These are phyloP conservation scores for Sporisorium sorghi DNA, from an alignment of 1,284 basidiomycete genomes.

Conservation along the genomic window DNA sequence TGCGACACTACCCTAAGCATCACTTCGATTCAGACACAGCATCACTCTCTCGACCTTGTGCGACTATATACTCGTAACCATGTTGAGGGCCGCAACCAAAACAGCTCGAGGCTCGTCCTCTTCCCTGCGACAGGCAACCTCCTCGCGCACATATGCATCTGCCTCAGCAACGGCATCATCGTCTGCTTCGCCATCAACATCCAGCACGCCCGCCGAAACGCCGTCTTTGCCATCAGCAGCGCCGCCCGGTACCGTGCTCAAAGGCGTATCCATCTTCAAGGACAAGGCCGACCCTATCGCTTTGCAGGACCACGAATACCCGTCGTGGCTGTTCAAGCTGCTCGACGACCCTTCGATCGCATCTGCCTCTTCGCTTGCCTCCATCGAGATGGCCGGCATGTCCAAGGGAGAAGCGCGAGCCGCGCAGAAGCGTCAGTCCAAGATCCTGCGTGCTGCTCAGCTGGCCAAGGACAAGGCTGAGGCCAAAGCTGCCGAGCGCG, in stretches of 20 bases:
- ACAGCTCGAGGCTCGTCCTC: constrained; percentile 27
- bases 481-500: constrained; percentile 49
- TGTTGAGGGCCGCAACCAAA: constrained; percentile 19
- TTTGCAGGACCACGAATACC: constrained; percentile 84
- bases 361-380: constrained; percentile 51
- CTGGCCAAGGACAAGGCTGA: constrained; percentile 51
- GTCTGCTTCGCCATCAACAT: constrained; percentile 8
- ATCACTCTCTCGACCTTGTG: background rate
- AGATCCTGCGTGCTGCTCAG: constrained; percentile 52
- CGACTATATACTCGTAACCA: background rate
- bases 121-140: constrained; percentile 13
- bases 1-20: background rate
- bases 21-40: background rate
- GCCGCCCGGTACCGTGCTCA: constrained; percentile 77
- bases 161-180: constrained; percentile 18
- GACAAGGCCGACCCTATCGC: constrained; percentile 84
- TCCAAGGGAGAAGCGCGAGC: constrained; percentile 64
- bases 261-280: constrained; percentile 84
- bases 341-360: constrained; percentile 70
- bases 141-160: constrained; percentile 30
- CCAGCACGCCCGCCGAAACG: constrained; percentile 19
- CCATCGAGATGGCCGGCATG: constrained; percentile 62
- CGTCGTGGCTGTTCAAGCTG: constrained; percentile 87
- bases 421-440: constrained; percentile 60
- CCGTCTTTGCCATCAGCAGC: constrained; percentile 57